Base-by-base conservation (phyloP, 2,329 filamentous ascomycete genomes). In the Fusarium nematophilum region DNA sequence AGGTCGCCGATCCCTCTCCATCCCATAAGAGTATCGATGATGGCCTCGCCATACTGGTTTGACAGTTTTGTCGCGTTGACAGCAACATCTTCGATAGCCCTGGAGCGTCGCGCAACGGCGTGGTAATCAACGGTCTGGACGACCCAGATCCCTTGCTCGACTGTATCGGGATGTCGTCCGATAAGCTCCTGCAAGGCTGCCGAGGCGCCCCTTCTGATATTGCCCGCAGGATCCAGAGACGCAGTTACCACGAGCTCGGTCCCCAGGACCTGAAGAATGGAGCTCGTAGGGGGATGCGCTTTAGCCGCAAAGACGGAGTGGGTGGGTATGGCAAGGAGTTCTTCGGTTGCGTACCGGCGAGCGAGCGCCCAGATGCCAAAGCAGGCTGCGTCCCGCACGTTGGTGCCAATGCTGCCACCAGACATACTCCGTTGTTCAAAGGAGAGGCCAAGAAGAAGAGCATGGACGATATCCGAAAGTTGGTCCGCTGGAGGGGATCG, bases 351-450 rank as follows among this genome's bases (percentile, higher is more conserved):
- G 68, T 98, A 99, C 49, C 94, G 89, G 50, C 95, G 85, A 17
- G 94, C 92, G 7, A 98, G 75, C 1, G 93, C 90, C 95, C 95
- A 99, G 18, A 98, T 89, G 6, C 95, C 95, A 72, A 98, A 99
- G 72, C 93, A 97, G 3, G 95, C 92, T 10, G 95, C 94, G 77
- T 99, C 95, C 39, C 95, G 87, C 13, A 99, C 93, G 66, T 96
- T 97, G 2, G 91, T 90, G 2, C 95, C 95, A 9, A 94, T 82
- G 3, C 92, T 93, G 10, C 85, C 87, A n/a, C 95, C 94, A 3
- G 92, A 92, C 1, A 92, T 86, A 38, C 90, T 91, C 54, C 93
- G 85, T 69, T 97, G 92, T 74, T 99, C 93, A 70, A 98, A 99
- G 1, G 88, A 87, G 21, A 98, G 80, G 0, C 92, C 93, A 9